These are phyloP conservation scores for Tulasnella sp. DNA, from an alignment of 768 basidiomycete genomes.

Conservation along the genomic window DNA sequence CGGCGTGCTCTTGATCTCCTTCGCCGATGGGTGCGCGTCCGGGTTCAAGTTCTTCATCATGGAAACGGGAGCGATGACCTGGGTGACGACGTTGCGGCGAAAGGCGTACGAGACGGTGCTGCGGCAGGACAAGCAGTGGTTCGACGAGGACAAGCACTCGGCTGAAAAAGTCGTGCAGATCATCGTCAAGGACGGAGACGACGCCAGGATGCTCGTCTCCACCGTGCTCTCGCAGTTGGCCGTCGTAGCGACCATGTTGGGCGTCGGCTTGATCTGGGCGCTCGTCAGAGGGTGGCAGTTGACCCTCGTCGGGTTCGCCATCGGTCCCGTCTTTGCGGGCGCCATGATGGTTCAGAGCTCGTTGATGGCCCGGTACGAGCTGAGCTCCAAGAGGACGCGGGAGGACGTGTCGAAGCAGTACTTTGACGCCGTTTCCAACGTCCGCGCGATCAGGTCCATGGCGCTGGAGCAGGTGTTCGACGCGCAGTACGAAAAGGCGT, in stretches of 20 bases:
- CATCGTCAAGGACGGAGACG: conserved; percentile 82
- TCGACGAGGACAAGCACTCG: conserved; percentile 55
- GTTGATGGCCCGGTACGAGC: conserved; percentile 60
- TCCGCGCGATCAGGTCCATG: conserved; percentile 82
- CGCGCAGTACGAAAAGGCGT: conserved; percentile 53
- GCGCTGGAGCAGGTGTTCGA: conserved; percentile 63
- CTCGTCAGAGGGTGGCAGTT: conserved; percentile 82
- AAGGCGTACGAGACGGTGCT: conserved; percentile 48
- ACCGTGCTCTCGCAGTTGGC: conserved; percentile 57
- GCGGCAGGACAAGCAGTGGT: conserved; percentile 76
- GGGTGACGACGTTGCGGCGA: conserved; percentile 59
- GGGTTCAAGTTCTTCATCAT: conserved; percentile 72
- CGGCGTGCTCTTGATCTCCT: conserved; percentile 50
- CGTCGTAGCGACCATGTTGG: conserved; percentile 71
- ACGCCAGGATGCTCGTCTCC: conserved; percentile 66
- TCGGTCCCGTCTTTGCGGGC: conserved; percentile 72
- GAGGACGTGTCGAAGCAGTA: conserved; percentile 78
- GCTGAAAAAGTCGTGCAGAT: conserved; percentile 55
- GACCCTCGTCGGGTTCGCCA: conserved; percentile 77
- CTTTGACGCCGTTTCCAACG: conserved; percentile 76
- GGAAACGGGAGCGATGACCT: conserved; percentile 59
- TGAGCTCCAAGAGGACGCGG: conserved; percentile 70
- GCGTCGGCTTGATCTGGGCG: conserved; percentile 81
- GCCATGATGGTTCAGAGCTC: conserved; percentile 64
- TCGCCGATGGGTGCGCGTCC: conserved; percentile 60